Evolutionary conservation across 2,329 filamentous ascomycete species (phyloP).

Genomic region (Penicillium janthinellum): DNA sequence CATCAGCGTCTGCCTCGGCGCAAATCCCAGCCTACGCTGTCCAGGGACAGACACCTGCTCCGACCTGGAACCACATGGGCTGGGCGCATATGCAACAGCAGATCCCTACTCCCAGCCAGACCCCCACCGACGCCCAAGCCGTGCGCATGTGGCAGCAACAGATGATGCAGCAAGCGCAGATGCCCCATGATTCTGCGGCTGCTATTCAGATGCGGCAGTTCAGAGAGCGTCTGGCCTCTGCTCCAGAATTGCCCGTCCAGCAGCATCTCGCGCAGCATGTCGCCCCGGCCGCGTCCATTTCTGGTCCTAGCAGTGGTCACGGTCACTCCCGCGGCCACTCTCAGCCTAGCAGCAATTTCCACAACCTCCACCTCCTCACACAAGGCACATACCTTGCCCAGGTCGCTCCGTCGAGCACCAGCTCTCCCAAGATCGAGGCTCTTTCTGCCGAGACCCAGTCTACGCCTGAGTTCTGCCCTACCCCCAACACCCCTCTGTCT

Average conservation of each 20-base stretch:
- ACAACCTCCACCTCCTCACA: conserved; percentile 25
- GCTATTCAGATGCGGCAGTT: conserved; percentile 30
- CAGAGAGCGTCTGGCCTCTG: conserved; percentile 38
- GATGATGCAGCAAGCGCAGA: conserved; percentile 30
- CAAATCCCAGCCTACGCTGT: conserved; percentile 34
- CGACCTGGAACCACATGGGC: conserved; percentile 20
- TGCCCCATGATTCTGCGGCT: conserved; percentile 15
- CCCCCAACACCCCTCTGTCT: conserved; percentile 34
- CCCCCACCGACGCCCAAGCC: conserved; percentile 24
- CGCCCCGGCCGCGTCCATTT: conserved; percentile 22
- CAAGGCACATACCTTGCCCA: conserved; percentile 24
- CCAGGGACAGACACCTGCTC: conserved; percentile 20
- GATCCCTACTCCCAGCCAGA: conserved; percentile 22
- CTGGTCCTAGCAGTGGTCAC: conserved; percentile 16
- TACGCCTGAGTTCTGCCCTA: conserved; percentile 37
- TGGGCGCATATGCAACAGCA: conserved; percentile 33
- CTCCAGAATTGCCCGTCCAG: conserved; percentile 35
- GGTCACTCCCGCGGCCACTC: conserved; percentile 26
- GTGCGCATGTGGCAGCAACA: conserved; percentile 32
- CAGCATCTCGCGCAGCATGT: conserved; percentile 16
- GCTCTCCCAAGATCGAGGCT: conserved; percentile 26
- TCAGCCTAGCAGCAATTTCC: conserved; percentile 24
- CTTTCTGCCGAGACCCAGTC: conserved; percentile 33
- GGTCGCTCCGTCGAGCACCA: conserved; percentile 15
- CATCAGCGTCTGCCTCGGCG: conserved; percentile 22